Base-by-base conservation (phyloP, 352 stramenopile species). In the Phytophthora crassamura region DNA sequence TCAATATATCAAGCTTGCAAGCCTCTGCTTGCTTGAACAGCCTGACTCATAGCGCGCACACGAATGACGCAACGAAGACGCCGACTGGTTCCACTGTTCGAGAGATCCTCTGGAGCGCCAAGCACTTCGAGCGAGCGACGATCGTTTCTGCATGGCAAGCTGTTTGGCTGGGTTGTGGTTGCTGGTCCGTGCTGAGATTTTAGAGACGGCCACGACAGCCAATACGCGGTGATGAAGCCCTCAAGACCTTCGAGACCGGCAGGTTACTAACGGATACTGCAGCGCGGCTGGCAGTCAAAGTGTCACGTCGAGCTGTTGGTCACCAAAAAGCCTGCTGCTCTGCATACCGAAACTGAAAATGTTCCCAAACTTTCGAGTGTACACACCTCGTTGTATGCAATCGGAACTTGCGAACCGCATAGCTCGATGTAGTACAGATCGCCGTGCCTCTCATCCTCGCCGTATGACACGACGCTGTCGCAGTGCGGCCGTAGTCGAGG, bases 191-290 rank as follows among this genome's bases (percentile, higher is more conserved):
- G 22, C 16, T 33, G 34, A 45, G 38, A 55, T 39, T 43, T 63
- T 34, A 34, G 43, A 60, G 16, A n/a, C n/a, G n/a, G n/a, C n/a
- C n/a, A n/a, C n/a, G n/a, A n/a, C n/a, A n/a, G n/a, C n/a, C n/a
- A n/a, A n/a, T n/a, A n/a, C n/a, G n/a, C n/a, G n/a, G n/a, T n/a
- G n/a, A n/a, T n/a, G n/a, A n/a, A 41, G 32, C 22, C 25, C 10
- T 28, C 14, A 20, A 15, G 43, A 11, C 20, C 33, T 11, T 25
- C 30, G 6, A 7, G 38, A 39, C 12, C 33, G 20, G 35, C 34
- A 36, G 25, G 48, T 72, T 72, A 72, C 58, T 60, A 64, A 60
- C 64, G 64, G 58, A 72, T 72, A 64, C 64, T 46, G 38, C 7
- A 39, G n/a, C 45, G 25, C 64, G 64, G 64, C 64, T 72, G 64